A percentile compares a stretch with the other conserved stretches of the same genome.
Conservation (phyloP, 2,329 filamentous ascomycete genomes). For the Huntiella bhutanensis region DNA sequence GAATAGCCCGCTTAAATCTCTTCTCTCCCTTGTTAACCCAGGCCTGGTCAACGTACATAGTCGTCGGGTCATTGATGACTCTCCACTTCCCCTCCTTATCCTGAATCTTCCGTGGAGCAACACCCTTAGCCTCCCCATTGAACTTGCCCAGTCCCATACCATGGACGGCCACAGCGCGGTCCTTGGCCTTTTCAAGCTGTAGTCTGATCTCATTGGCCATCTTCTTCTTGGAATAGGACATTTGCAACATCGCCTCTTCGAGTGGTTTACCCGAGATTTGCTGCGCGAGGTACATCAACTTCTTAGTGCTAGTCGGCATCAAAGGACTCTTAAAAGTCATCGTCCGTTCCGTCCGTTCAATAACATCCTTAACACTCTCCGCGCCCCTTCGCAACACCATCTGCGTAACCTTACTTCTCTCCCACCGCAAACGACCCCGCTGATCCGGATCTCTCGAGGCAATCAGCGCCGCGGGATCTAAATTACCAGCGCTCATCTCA, state of each 20-base stretch:
- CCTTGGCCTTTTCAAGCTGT: constrained; percentile 63
- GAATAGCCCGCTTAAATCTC: constrained; percentile 39
- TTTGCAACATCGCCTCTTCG: constrained; percentile 82
- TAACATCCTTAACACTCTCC: constrained; percentile 39
- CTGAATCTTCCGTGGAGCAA: constrained; percentile 33
- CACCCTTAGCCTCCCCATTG: constrained; percentile 16
- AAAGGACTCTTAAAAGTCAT: constrained; percentile 42
- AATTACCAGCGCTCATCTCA: constrained; percentile 7
- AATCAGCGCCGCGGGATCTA: constrained; percentile 12
- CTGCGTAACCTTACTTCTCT: constrained; percentile 67
- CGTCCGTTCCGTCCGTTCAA: constrained; percentile 44
- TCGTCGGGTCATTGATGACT: constrained; percentile 52
- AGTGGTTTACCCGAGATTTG: constrained; percentile 90
- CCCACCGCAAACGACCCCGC: constrained; percentile 49
- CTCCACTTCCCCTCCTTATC: constrained; percentile 59
- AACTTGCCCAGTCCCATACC: constrained; percentile 61
- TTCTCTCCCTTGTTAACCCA: constrained; percentile 71
- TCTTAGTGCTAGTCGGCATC: constrained; percentile 79
- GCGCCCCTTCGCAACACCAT: constrained; percentile 40
- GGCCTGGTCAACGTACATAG: constrained; percentile 76
- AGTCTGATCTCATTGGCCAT: constrained; percentile 61
- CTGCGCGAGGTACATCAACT: constrained; percentile 65
- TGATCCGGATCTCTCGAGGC: constrained; percentile 54
- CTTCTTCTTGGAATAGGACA: constrained; percentile 92
- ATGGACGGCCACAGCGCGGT: constrained; percentile 57